Evolutionary conservation across 768 basidiomycete species (phyloP), one percentile per base, ranked within the genome.

Genomic region (Pisolithus sp.): DNA sequence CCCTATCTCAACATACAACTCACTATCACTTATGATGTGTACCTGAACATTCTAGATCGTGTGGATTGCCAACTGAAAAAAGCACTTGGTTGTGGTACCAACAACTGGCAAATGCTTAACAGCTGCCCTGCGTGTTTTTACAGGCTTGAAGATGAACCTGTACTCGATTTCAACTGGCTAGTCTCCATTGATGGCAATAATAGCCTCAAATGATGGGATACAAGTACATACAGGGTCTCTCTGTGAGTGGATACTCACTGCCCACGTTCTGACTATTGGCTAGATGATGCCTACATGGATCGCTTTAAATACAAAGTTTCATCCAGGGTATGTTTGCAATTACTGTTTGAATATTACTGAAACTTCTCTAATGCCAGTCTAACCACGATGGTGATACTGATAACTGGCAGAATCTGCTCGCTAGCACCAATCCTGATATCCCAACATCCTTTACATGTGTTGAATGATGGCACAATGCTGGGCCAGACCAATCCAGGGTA

Each of bases 81-180:
- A 30, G 28, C 8, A 6, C 28, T 30, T 30, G 28, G 28, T 30
- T 6, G 8, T 30, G 28, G 7, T 30, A 30, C 4, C 8, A 6
- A 30, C 8, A 9, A 30, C 28, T 30, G 28, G 28, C 8, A 6
- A 30, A 30, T 30, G 28, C 12, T 13, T 10, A 31, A 50, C 43
- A 17, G 44, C 7, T 40, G 57, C 47, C 15, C 48, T 55, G 4
- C 45, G 26, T 38, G 46, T 38, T 40, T n/a, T n/a, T 57, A 59
- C 18, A 31, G 41, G n/a, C 45, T 52, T 18, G 36, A 46, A 1
- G 34, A 37, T 20, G 45, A 52, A 38, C 15, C 28, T 0, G 4
- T 15, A 12, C 34, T 46, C 3, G 31, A 31, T 10, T 12, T 31
- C 9, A 10, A 13, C 28, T 12, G 40, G 7, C 18, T 42, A 9